These are phyloP conservation scores for Canavalia ensiformis DNA, from an alignment of 306 rosid genomes.

Conservation along the genomic window DNA sequence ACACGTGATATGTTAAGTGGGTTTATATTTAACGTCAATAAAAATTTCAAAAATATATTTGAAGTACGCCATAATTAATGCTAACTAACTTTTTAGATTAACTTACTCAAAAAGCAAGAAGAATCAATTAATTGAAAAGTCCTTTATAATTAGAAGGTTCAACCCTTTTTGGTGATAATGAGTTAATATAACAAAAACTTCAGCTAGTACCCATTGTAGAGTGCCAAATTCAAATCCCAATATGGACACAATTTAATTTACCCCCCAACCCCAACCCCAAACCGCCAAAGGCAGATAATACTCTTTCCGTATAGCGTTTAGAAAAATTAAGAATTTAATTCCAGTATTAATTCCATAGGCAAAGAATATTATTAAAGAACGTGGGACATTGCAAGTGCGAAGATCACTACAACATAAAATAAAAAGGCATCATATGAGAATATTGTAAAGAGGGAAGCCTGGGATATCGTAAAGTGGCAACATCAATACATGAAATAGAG, in stretches of 20 bases:
- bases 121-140: neutral
- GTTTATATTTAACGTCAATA: neutral
- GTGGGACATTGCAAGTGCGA: slow-evolving; percentile 7
- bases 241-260: too few species aligned
- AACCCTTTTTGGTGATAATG: neutral
- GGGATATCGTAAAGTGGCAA: slow-evolving; percentile 33
- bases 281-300: too few species aligned
- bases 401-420: neutral
- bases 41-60: neutral
- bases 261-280: too few species aligned
- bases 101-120: neutral
- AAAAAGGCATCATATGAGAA: slow-evolving; percentile 34
- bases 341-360: slow-evolving; percentile 30
- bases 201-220: neutral
- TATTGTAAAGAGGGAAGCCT: slow-evolving; percentile 37
- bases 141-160: neutral
- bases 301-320: neutral
- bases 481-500: slow-evolving; percentile 12
- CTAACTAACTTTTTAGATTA: neutral
- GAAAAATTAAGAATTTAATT: slow-evolving; percentile 36
- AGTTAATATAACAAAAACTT: neutral
- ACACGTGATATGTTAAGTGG: neutral
- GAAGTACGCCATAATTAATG: neutral
- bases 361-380: slow-evolving; percentile 27
- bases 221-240: neutral